A percentile compares a stretch with the other conserved stretches of the same genome.
phyloP scores from a whole-genome alignment of 352 stramenopile genomes.

The Blastocystis sp. region DNA sequence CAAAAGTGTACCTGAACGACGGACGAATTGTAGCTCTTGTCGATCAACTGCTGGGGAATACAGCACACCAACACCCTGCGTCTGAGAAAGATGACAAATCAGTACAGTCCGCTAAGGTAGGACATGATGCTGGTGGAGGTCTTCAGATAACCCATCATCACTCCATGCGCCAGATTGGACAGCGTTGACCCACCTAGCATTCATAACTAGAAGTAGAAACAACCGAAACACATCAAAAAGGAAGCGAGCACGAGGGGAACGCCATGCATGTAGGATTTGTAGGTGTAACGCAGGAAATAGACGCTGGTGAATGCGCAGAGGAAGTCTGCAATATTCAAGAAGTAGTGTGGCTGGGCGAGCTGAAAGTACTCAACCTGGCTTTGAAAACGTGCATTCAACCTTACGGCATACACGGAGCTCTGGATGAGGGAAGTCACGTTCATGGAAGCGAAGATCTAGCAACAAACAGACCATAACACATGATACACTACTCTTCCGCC shows the following conservation, averaged over 20 bases:
- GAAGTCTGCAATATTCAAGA: constrained; percentile 27
- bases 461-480: neutral
- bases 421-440: neutral
- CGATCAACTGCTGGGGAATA: constrained; percentile 6
- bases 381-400: neutral
- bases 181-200: constrained; percentile 21
- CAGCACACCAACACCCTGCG: neutral
- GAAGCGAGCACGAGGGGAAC: neutral
- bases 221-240: constrained; percentile 48
- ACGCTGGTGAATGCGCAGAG: constrained; percentile 3
- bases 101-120: neutral
- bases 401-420: neutral
- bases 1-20: neutral
- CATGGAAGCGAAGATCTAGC: neutral
- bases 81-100: neutral
- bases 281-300: neutral
- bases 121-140: neutral
- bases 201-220: neutral
- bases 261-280: constrained; percentile 19
- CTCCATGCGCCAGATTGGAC: constrained; percentile 15
- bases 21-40: neutral
- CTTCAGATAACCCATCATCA: constrained; percentile 29
- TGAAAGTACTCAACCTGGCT: constrained; percentile 24
- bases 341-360: neutral
- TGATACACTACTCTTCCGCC: neutral